Percentiles rank a stretch among this genome's conserved stretches.
Conservation (phyloP, 2,329 filamentous ascomycete species). For the Ceratocystis diversiconidia region DNA sequence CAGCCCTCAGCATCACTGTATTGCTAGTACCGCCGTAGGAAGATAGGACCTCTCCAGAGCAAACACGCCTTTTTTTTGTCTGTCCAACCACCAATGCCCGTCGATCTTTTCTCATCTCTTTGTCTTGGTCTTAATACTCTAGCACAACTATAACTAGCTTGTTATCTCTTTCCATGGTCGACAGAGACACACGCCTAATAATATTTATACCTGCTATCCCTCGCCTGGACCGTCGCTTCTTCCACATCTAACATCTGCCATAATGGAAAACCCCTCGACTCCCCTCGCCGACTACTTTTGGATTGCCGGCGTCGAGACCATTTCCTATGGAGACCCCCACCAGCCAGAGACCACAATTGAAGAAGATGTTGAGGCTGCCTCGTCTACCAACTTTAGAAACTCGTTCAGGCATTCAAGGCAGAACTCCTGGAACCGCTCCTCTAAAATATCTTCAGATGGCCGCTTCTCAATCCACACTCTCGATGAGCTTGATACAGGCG, state of each 20-base stretch:
- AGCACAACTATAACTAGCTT: neutral
- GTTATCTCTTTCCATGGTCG: neutral
- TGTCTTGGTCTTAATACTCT: neutral
- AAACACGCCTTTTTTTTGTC: neutral
- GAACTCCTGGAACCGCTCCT: conserved; percentile 44
- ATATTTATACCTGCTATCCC: neutral
- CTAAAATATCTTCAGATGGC: conserved; percentile 36
- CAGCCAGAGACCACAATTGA: conserved; percentile 39
- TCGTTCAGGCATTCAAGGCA: conserved; percentile 46
- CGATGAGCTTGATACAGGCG: conserved; percentile 43
- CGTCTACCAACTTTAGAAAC: conserved; percentile 25
- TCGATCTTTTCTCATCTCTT: neutral
- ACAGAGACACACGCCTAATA: neutral
- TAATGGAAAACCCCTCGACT: conserved; percentile 46
- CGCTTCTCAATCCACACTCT: conserved; percentile 40
- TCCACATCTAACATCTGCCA: neutral
- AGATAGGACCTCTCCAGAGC: too few relatives aligned
- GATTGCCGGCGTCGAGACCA: conserved; percentile 57
- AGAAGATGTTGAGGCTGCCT: conserved; percentile 42
- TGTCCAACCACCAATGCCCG: neutral
- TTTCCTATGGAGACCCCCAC: conserved; percentile 44
- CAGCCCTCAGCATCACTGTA: neutral
- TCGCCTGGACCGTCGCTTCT: neutral
- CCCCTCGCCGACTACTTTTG: conserved; percentile 63
- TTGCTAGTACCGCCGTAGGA: too few relatives aligned